phyloP scores from a whole-genome alignment of 768 basidiomycete species.

The Serendipita sp. region DNA sequence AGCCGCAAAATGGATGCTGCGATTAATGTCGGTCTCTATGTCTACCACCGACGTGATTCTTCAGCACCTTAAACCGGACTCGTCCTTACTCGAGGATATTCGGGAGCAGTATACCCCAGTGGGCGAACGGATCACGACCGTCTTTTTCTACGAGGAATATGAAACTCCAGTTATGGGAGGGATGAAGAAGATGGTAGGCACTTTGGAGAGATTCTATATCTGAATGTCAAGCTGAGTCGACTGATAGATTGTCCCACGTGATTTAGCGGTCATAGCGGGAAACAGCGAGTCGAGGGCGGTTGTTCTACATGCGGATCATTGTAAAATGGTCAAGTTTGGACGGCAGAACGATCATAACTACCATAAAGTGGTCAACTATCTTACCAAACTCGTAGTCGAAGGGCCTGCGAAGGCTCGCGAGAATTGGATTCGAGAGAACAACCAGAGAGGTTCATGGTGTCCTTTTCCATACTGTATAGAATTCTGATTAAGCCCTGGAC shows the following conservation, averaged over 20 bases:
- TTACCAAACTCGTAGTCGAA: not conserved
- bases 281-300: not conserved
- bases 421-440: not conserved
- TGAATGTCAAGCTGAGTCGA: too few species aligned
- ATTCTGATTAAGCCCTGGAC: not conserved
- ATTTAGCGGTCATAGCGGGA: not conserved
- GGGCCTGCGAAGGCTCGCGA: not conserved
- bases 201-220: too few species aligned
- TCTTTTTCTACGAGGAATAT: too few species aligned
- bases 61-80: too few species aligned
- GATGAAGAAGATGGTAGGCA: too few species aligned
- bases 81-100: too few species aligned
- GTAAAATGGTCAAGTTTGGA: not conserved
- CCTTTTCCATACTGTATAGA: not conserved
- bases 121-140: too few species aligned
- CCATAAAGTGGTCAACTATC: not conserved
- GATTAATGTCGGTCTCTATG: too few species aligned
- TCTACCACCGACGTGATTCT: too few species aligned
- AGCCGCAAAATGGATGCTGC: too few species aligned
- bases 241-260: not conserved
- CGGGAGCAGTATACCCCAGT: too few species aligned
- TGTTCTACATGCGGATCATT: not conserved
- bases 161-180: too few species aligned
- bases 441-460: not conserved
- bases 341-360: not conserved